Percentiles rank a stretch among this genome's conserved stretches.
Conservation (phyloP, 768 basidiomycete species). For the Mrakia gelida region DNA sequence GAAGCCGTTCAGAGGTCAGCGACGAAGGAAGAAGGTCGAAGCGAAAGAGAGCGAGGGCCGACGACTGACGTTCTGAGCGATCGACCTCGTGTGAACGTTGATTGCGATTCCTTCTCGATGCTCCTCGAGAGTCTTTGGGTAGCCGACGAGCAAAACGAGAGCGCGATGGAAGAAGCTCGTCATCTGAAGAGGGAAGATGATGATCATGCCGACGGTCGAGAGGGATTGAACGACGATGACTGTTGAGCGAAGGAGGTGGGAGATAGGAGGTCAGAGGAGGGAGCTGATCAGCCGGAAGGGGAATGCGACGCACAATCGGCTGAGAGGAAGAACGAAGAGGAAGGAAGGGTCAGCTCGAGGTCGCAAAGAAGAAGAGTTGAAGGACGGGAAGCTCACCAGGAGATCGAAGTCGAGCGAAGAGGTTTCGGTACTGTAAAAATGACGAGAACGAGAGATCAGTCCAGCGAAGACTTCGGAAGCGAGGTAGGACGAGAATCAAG, state of each 20-base stretch:
- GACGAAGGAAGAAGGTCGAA: conserved; percentile 14
- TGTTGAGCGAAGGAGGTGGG: conserved; percentile 44
- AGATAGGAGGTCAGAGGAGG: conserved; percentile 40
- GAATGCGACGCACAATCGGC: conserved; percentile 23
- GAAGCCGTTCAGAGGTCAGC: background rate
- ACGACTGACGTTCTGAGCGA: conserved; percentile 47
- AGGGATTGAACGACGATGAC: conserved; percentile 36
- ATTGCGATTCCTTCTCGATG: conserved; percentile 45
- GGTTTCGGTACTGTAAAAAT: conserved; percentile 24
- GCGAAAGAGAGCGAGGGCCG: conserved; percentile 36
- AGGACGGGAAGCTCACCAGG: conserved; percentile 22
- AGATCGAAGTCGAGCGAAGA: conserved; percentile 25
- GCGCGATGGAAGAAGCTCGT: conserved; percentile 43
- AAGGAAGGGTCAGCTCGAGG: conserved; percentile 39
- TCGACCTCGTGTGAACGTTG: conserved; percentile 45
- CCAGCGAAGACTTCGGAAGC: no score
- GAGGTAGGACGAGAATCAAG: background rate
- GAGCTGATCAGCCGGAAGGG: conserved; percentile 18
- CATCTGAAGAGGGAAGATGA: conserved; percentile 48
- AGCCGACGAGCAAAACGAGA: conserved; percentile 42
- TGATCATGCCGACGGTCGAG: conserved; percentile 45
- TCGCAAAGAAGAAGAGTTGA: conserved; percentile 24
- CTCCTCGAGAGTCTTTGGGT: conserved; percentile 45
- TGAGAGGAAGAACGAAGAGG: conserved; percentile 45
- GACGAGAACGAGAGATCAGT: background rate